Evolutionary conservation across 1,139 yeast genomes (phyloP).

Genomic region (Hyphopichia buzzinii): DNA sequence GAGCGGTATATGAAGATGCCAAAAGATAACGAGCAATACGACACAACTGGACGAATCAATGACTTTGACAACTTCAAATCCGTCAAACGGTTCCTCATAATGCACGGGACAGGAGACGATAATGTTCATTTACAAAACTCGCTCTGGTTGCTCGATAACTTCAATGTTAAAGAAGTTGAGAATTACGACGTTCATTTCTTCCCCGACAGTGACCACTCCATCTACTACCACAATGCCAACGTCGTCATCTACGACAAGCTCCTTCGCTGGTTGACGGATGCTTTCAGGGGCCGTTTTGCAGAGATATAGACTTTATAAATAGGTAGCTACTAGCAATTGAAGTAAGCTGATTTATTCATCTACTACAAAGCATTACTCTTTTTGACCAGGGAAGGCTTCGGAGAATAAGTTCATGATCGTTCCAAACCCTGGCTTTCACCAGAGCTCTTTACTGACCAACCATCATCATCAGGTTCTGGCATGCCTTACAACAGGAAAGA

Average conservation of each 20-base stretch:
- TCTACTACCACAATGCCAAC: slow-evolving; percentile 76
- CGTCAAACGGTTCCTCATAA: slow-evolving; percentile 63
- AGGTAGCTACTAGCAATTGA: too few species aligned
- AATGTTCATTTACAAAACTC: slow-evolving; percentile 94
- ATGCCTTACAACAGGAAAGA: too few species aligned
- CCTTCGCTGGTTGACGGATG: slow-evolving; percentile 64
- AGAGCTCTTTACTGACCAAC: too few species aligned
- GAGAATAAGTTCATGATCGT: too few species aligned
- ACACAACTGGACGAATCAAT: slow-evolving; percentile 41
- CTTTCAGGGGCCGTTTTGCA: slow-evolving; percentile 60
- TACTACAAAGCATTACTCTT: too few species aligned
- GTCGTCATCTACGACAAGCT: slow-evolving; percentile 73
- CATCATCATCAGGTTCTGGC: too few species aligned
- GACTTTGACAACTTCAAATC: slow-evolving; percentile 48
- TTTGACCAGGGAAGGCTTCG: too few species aligned
- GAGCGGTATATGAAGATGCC: slow-evolving; percentile 88
- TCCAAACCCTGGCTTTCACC: too few species aligned
- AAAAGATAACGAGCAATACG: slow-evolving; percentile 48
- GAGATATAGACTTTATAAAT: too few species aligned
- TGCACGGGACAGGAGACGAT: slow-evolving; percentile 98
- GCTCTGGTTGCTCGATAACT: slow-evolving; percentile 65
- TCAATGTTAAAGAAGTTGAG: slow-evolving; percentile 61
- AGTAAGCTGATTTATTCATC: too few species aligned
- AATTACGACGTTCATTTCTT: slow-evolving; percentile 89
- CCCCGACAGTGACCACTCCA: slow-evolving; percentile 92